These are phyloP conservation scores for Pleurostoma richardsiae DNA, from an alignment of 2,329 filamentous ascomycete species.

Conservation along the genomic window DNA sequence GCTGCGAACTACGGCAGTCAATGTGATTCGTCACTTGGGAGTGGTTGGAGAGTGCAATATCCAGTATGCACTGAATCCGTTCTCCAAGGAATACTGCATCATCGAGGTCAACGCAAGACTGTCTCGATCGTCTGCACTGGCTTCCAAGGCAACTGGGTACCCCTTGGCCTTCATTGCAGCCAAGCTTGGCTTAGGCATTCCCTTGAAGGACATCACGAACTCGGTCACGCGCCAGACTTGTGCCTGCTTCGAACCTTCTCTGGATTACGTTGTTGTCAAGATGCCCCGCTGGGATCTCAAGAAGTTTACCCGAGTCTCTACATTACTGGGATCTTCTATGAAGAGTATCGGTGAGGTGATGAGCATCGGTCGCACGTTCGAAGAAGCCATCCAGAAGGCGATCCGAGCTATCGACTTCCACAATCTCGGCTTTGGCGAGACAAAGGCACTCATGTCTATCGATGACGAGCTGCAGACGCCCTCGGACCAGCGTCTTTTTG, in stretches of 20 bases:
- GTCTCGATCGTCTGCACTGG: slow-evolving; percentile 91
- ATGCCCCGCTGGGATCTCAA: slow-evolving; percentile 98
- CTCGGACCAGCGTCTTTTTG: slow-evolving; percentile 94
- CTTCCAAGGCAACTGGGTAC: slow-evolving; percentile 97
- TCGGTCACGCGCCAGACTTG: slow-evolving; percentile 93
- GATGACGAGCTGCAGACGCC: slow-evolving; percentile 95
- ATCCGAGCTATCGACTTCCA: slow-evolving; percentile 93
- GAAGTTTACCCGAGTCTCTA: slow-evolving; percentile 97
- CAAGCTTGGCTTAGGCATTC: slow-evolving; percentile 91
- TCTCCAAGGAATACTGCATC: slow-evolving; percentile 95
- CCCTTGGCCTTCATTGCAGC: slow-evolving; percentile 94
- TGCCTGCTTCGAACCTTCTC: slow-evolving; percentile 95
- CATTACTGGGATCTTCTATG: slow-evolving; percentile 94
- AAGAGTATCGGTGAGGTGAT: slow-evolving; percentile 99
- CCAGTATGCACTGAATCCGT: slow-evolving; percentile 92
- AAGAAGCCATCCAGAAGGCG: slow-evolving; percentile 97
- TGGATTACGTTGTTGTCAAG: slow-evolving; percentile 98
- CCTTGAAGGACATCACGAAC: slow-evolving; percentile 94
- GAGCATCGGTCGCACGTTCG: slow-evolving; percentile 94
- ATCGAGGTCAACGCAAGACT: slow-evolving; percentile 99
- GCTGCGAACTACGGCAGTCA: slow-evolving; percentile 95
- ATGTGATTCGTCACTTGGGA: slow-evolving; percentile 94
- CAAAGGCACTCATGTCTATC: slow-evolving; percentile 87
- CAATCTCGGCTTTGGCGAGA: slow-evolving; percentile 93
- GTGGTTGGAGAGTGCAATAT: slow-evolving; percentile 99